Percentiles rank a stretch among this genome's conserved stretches.
Conservation (phyloP, 345 rosid genomes). For the Eucalyptus cloeziana region DNA sequence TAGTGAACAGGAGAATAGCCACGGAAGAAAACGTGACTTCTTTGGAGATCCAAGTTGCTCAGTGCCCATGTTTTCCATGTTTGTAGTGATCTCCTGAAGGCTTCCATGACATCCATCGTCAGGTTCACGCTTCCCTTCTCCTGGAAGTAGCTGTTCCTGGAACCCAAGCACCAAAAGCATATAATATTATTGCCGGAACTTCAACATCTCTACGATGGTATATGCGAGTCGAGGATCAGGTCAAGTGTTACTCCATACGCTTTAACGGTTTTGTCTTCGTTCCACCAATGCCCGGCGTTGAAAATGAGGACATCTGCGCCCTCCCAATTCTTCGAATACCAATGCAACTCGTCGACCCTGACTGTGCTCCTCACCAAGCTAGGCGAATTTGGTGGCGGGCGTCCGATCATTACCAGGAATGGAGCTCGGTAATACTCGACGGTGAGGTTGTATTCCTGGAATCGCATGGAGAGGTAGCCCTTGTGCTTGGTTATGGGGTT, state of each 20-base stretch:
- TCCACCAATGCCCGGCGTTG: constrained; percentile 84
- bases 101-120: constrained; percentile 47
- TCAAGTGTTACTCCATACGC: constrained; percentile 7
- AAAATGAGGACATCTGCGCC: constrained; percentile 54
- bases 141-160: constrained; percentile 55
- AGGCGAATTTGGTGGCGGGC: constrained; percentile 30
- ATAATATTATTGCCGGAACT: not conserved
- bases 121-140: constrained; percentile 39
- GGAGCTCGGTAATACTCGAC: constrained; percentile 75
- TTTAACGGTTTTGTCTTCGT: constrained; percentile 32
- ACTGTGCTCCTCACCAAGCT: constrained; percentile 20
- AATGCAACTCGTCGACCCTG: constrained; percentile 47
- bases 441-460: constrained; percentile 48
- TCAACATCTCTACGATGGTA: not conserved
- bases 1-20: constrained; percentile 66
- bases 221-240: not conserved
- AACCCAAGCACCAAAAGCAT: not conserved
- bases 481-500: constrained; percentile 61
- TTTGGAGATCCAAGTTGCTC: constrained; percentile 23
- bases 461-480: constrained; percentile 65
- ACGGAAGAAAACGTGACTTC: constrained; percentile 44
- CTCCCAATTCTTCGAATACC: constrained; percentile 45
- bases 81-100: constrained; percentile 38
- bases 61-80: constrained; percentile 54
- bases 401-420: constrained; percentile 39